Base-by-base conservation (phyloP, 1,139 yeast species). In the Debaryomyces coudertii region DNA sequence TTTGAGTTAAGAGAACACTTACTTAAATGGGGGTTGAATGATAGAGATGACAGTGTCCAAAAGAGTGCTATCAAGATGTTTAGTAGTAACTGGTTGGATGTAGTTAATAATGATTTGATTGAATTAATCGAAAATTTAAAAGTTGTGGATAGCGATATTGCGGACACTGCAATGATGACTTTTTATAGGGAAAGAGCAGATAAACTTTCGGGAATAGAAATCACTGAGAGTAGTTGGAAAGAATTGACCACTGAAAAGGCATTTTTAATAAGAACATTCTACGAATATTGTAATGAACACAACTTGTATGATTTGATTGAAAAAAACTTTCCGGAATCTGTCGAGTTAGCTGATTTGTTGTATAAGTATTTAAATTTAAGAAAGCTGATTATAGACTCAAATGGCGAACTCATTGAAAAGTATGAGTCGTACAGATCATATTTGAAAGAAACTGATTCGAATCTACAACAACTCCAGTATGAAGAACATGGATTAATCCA, bases 21-120 rank as follows among this genome's bases (percentile, higher is more conserved):
- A 18, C 71, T 93, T 27, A 74, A 76, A 42, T 88, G 96, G 90
- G 99, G 99, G 1, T 71, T 93, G 42, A 82, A 82, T 52, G 99
- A 93, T 65, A 81, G 98, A 53, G 97, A 92, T 52, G 80, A 76
- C 6, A 58, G 74, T 5, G 98, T 93, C 1, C 74, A 82, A 51
- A 70, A 69, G 24, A 95, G 97, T 0, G 90, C 97, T 2, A 68
- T 77, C 0, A 80, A 80, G 51, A 78, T 90, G 83, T 76, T 93
- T 45, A 77, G 87, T 6, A 70, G 72, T 24, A 77, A 78, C 40
- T 93, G 98, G 98, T 76, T 88, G 45, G 80, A 79, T 20, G 70
- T 79, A 3, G 79, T 85, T 9, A 77, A 86, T 53, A 85, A 85
- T 49, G 93, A 90, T 62, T 68, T 93, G 22, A 69, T 85, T 40